Evolutionary conservation across 148 eudicot species (phyloP), one percentile per base, ranked within the genome.

Genomic region (Salicornia ramosissima): DNA sequence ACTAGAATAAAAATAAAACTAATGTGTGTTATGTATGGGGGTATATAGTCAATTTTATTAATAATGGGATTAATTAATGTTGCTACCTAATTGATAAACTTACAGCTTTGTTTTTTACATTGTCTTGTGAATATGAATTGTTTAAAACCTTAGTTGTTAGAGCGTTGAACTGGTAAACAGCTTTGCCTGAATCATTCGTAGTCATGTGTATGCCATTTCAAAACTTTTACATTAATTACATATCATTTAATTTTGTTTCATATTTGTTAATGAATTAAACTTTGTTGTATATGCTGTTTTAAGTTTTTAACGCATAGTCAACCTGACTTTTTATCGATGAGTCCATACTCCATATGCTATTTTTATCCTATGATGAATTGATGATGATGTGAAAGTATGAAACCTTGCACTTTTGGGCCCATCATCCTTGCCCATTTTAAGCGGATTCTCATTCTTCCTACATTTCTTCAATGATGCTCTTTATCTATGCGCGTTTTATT

Each of bases 31-130:
- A n/a, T n/a, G n/a, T n/a, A n/a, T n/a, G 25, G 43, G 43, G 40
- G 5, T 59, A 14, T 30, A 1, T 30, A 67, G 59, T 52, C 71
- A 57, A 54, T 46, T 19, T 40, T 11, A 31, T 26, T 72, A n/a
- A 19, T 52, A 22, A 16, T 74, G 2, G n/a, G n/a, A 31, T 42
- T 31, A 10, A 19, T 15, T 34, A 34, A n/a, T n/a, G 26, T 29
- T 73, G 68, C 63, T 39, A 64, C 68, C 60, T 59, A 36, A 42
- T 74, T 71, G 31, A 75, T 25, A 58, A 64, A 68, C 73, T 68
- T 68, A 64, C 68, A 67, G 30, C 14, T 30, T 18, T 30, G 29
- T 30, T 30, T 16, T 40, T 55, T 33, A 49, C 64, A 57, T 73
- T 34, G 68, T 62, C 68, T 13, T 56, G 11, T 34, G 21, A 13